Conservation (phyloP, 176 grass and related monocot species). For the Musa itinerans region DNA sequence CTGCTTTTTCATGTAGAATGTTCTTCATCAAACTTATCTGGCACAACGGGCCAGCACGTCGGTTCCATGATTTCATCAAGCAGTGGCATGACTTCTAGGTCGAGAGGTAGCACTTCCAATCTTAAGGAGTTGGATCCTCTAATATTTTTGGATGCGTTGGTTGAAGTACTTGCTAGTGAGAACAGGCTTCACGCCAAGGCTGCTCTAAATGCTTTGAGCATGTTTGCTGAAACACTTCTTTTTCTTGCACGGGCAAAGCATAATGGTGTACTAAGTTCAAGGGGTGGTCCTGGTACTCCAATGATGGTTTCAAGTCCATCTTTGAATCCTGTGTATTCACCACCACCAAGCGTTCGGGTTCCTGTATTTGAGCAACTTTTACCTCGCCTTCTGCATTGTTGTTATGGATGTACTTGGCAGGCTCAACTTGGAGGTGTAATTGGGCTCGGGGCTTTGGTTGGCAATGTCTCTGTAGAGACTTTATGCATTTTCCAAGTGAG, state of each 20-base stretch:
- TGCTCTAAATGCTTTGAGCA: constrained; percentile 74
- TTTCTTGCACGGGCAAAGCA: constrained; percentile 85
- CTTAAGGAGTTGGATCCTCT: constrained; percentile 84
- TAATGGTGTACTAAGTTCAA: constrained; percentile 50
- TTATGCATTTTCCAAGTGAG: constrained; percentile 90
- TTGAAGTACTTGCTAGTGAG: constrained; percentile 84
- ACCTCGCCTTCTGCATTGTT: constrained; percentile 90
- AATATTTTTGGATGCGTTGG: constrained; percentile 92
- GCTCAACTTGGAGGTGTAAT: constrained; percentile 97
- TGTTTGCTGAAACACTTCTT: constrained; percentile 77
- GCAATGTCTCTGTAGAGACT: constrained; percentile 92
- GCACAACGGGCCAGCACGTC: constrained; percentile 37
- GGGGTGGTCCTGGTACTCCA: constrained; percentile 86
- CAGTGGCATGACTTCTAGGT: constrained; percentile 42
- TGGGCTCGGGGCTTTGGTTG: constrained; percentile 87
- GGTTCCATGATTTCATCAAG: constrained; percentile 45
- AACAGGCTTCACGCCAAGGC: constrained; percentile 90
- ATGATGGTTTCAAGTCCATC: constrained; percentile 98
- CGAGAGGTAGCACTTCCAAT: constrained; percentile 69
- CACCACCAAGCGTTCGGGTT: constrained; percentile 88
- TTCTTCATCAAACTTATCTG: constrained; percentile 44
- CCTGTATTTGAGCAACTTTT: constrained; percentile 89
- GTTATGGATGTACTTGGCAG: constrained; percentile 96
- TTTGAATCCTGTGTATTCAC: constrained; percentile 97
- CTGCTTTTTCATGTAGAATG: constrained; percentile 91